phyloP scores from a whole-genome alignment of 176 grass and related monocot species.

The Oryza officinalis region DNA sequence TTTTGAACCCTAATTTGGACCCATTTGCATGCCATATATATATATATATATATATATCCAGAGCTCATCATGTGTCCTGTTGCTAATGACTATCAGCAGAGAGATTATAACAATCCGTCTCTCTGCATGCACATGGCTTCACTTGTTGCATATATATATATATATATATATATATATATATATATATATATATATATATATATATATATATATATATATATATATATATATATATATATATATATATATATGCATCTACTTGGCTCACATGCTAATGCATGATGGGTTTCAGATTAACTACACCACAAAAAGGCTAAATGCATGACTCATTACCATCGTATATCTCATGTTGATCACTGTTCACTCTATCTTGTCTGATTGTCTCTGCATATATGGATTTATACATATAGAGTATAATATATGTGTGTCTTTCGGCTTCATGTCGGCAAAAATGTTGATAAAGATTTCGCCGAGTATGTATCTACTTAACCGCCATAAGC shows the following conservation, averaged over 20 bases:
- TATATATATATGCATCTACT: neutral
- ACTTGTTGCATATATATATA: neutral
- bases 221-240: no score
- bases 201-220: no score
- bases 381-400: neutral
- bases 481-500: neutral
- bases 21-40: neutral
- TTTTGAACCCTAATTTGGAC: slow-evolving; percentile 34
- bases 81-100: neutral
- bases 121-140: slow-evolving; percentile 22
- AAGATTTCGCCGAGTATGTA: neutral
- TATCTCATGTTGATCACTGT: neutral
- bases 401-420: neutral
- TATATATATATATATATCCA: neutral
- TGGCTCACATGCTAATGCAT: slow-evolving; percentile 7
- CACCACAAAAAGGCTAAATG: neutral
- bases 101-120: neutral
- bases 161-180: no score
- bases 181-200: no score
- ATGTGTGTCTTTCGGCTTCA: slow-evolving; percentile 28
- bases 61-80: neutral
- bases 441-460: slow-evolving; percentile 23
- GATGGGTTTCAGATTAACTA: slow-evolving; percentile 6
- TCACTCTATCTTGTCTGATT: neutral
- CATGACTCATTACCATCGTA: neutral